These are phyloP conservation scores for Penicillium verrucosum DNA, from an alignment of 2,329 filamentous ascomycete species.

Conservation along the genomic window DNA sequence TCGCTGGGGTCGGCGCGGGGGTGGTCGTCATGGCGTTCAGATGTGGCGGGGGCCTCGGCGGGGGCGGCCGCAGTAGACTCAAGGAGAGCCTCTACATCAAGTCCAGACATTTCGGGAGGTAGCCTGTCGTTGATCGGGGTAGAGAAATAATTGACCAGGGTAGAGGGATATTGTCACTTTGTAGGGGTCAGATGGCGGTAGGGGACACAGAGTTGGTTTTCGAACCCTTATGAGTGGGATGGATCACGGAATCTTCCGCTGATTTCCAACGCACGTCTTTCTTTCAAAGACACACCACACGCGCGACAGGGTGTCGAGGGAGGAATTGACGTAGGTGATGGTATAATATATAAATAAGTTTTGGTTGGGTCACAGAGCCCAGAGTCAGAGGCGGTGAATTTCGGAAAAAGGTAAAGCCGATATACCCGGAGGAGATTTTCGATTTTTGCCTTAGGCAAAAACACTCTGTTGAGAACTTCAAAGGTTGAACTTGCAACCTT, in stretches of 20 bases:
- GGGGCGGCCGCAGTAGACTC: slow-evolving; percentile 71
- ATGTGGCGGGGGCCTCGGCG: slow-evolving; percentile 31
- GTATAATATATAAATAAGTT: neutral
- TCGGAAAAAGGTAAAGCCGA: too few species aligned
- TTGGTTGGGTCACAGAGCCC: neutral
- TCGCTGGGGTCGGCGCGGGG: slow-evolving; percentile 54
- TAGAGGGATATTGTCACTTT: slow-evolving; percentile 39
- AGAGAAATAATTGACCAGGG: slow-evolving; percentile 8
- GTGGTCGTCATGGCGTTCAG: slow-evolving; percentile 57
- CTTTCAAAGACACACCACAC: neutral
- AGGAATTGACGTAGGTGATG: neutral
- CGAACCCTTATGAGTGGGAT: slow-evolving; percentile 33
- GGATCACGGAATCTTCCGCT: neutral
- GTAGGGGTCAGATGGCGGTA: slow-evolving; percentile 33
- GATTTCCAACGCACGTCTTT: neutral
- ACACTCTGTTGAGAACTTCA: too few species aligned
- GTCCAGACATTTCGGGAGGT: slow-evolving; percentile 57
- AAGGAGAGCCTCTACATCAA: slow-evolving; percentile 86
- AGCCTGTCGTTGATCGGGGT: slow-evolving; percentile 14
- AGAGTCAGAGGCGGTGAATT: neutral
- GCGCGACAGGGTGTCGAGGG: neutral
- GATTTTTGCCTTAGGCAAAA: neutral
- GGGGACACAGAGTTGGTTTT: slow-evolving; percentile 25
- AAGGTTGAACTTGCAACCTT: neutral
- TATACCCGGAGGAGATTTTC: neutral